Base-by-base conservation (phyloP, 305 asterid species). In the Plantago rigida region DNA sequence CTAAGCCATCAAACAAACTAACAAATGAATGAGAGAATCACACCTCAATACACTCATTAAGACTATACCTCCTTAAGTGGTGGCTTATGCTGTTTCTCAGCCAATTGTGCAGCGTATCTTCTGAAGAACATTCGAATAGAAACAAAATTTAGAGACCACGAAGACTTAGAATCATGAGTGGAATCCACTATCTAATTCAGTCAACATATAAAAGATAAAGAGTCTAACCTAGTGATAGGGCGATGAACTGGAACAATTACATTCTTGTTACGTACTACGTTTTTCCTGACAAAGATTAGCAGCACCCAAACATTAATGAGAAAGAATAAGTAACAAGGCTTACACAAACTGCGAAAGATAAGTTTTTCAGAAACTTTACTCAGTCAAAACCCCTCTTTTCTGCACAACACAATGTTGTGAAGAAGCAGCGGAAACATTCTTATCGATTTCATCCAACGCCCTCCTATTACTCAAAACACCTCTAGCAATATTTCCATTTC, bases 221-320 rank as follows among this genome's bases (percentile, higher is more conserved):
- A 56, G n/a, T 69, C 79, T 15, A 73, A 87, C 98, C 97, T 90
- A 44, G 97, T 87, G 60, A 84, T 67, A 0, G 95, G 98, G 19
- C 90, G 93, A 71, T 80, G 92, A 41, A 67, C 71, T 10, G 82
- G 95, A 59, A 74, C 46, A 17, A 59, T 66, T 51, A 72, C 81
- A 47, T 59, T 75, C 80, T 75, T 81, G 60, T 56, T 71, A 61
- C 73, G 59, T 22, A 71, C 73, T 14, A 29, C 74, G 67, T 69
- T 76, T 68, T 70, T 73, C 69, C 97, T 90, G 74, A 68, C 42
- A 77, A 70, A 67, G 69, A 67, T 53, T 51, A 34, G 62, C 56
- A 41, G 39, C 39, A 31, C 29, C 4, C 46, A 24, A 14, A 53
- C 62, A 46, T 31, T 41, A 26, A 14, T 7, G 56, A 13, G 12